Conservation (phyloP, 192 early-diverging fungal genomes). For the Dissophora globulifera region DNA sequence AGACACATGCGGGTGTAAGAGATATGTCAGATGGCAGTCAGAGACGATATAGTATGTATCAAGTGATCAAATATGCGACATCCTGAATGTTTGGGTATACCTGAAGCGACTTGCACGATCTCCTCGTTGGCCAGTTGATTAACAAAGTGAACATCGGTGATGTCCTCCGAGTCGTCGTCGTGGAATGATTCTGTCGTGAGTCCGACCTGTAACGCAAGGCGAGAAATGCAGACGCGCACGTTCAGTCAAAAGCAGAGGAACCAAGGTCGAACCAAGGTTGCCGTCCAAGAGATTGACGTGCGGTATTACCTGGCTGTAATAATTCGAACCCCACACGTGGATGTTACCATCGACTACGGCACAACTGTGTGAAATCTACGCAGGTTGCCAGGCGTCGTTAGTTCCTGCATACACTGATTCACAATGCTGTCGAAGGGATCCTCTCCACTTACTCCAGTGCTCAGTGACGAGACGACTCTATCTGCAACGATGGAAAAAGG, state of each 20-base stretch:
- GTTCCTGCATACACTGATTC: too few relatives aligned
- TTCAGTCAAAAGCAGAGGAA: background rate
- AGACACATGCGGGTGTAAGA: background rate
- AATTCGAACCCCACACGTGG: constrained; percentile 53
- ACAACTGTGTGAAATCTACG: constrained; percentile 41
- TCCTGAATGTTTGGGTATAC: constrained; percentile 3
- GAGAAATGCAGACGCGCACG: background rate
- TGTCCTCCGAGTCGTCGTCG: constrained; percentile 50
- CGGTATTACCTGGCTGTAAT: constrained; percentile 48
- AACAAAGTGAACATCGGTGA: constrained; percentile 47
- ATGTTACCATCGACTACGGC: constrained; percentile 45
- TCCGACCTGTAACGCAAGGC: constrained; percentile 20
- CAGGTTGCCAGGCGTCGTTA: too few relatives aligned
- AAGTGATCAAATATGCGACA: too few relatives aligned
- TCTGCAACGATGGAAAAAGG: too few relatives aligned
- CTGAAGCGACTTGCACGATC: constrained; percentile 49
- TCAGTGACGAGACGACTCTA: constrained; percentile 28
- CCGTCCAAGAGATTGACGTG: too few relatives aligned
- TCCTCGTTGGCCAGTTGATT: constrained; percentile 47
- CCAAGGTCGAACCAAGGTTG: too few relatives aligned
- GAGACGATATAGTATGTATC: background rate
- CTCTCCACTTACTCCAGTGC: constrained; percentile 34
- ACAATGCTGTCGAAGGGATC: too few relatives aligned
- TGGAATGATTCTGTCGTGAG: constrained; percentile 51
- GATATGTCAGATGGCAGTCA: too few relatives aligned